These are phyloP conservation scores for Ogataea populi-albae DNA, from an alignment of 805 yeast species.

Conservation along the genomic window DNA sequence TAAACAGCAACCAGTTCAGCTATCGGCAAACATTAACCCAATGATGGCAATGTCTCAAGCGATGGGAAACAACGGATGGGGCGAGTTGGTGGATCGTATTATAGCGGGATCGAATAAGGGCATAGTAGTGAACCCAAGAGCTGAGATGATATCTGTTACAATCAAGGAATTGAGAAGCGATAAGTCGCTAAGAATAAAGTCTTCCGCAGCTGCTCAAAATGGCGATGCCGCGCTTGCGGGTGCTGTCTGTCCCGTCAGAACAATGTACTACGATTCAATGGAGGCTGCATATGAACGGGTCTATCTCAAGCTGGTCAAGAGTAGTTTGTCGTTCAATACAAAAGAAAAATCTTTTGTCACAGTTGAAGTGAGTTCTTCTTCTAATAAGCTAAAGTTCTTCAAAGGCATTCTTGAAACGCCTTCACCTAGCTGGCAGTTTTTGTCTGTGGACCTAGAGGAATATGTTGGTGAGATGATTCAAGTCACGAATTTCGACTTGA, in stretches of 20 bases:
- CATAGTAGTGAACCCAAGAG: constrained; percentile 77
- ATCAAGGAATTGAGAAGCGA: constrained; percentile 70
- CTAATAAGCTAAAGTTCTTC: constrained; percentile 52
- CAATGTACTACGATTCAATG: constrained; percentile 62
- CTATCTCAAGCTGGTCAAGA: constrained; percentile 56
- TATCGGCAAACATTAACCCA: constrained; percentile 33
- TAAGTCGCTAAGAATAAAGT: constrained; percentile 12
- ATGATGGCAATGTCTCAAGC: constrained; percentile 35
- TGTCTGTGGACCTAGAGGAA: constrained; percentile 71
- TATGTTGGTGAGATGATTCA: constrained; percentile 67
- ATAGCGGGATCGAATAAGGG: constrained; percentile 73
- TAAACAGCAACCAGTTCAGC: constrained; percentile 27
- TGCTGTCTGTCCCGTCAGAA: constrained; percentile 64
- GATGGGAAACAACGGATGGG: constrained; percentile 75
- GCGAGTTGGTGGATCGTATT: constrained; percentile 76
- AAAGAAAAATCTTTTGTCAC: constrained; percentile 45
- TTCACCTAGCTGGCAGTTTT: constrained; percentile 60
- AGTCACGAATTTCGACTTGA: constrained; percentile 54
- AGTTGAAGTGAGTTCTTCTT: constrained; percentile 51
- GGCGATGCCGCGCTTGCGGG: constrained; percentile 31
- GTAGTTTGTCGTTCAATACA: constrained; percentile 14
- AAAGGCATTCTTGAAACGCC: constrained; percentile 63
- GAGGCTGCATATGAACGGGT: constrained; percentile 59
- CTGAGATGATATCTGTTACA: constrained; percentile 64
- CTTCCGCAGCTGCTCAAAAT: constrained; percentile 2